Evolutionary conservation across 345 rosid genomes (phyloP).

Genomic region (Turritis glabra): DNA sequence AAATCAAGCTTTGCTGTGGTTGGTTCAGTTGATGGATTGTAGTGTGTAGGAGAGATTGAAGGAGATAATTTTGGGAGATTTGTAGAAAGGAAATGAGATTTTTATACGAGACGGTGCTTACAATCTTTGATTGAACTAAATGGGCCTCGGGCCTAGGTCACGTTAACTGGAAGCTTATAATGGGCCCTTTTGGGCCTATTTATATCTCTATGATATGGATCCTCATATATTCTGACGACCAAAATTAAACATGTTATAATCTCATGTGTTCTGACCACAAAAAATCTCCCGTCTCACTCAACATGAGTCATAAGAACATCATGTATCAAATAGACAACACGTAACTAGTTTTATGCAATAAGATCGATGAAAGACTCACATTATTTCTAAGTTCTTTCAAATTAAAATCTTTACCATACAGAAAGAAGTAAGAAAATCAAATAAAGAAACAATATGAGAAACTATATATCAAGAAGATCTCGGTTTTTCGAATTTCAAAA

Average conservation of each 20-base stretch:
- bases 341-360: not conserved
- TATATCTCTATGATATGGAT: not conserved
- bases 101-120: slow-evolving; percentile 13
- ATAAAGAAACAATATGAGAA: not conserved
- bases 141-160: not conserved
- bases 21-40: slow-evolving; percentile 9
- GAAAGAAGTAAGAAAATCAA: not conserved
- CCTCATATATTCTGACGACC: too few species aligned
- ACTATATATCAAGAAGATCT: not conserved
- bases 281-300: too few species aligned
- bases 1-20: slow-evolving; percentile 19
- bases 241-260: too few species aligned
- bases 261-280: too few species aligned
- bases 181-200: not conserved
- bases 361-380: not conserved
- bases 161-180: not conserved
- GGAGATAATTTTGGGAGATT: slow-evolving; percentile 8
- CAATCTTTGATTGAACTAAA: not conserved
- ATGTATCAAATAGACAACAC: not conserved
- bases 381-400: not conserved
- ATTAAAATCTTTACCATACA: not conserved
- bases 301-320: too few species aligned
- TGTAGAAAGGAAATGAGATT: not conserved
- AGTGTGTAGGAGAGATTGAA: not conserved
- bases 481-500: not conserved